Evolutionary conservation across 257 asterid species (phyloP), one percentile per base, ranked within the genome.

Genomic region (Solanum corneliomulleri): DNA sequence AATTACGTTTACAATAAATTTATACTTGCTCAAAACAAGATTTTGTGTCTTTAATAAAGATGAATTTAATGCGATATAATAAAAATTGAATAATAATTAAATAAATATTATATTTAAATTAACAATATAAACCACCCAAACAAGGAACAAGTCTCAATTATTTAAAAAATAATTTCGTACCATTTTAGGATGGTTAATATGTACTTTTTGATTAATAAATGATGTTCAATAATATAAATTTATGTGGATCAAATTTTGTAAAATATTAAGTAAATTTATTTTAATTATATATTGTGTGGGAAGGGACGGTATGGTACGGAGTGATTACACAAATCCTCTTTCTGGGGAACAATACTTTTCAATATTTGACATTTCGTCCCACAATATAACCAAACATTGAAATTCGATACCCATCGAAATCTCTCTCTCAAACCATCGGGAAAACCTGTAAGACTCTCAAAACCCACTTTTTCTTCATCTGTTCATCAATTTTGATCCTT

Each of bases 361-460:
- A 45, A 81, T 49, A 20, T 18, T 47, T 49, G 29, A 49, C 70
- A 81, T 81, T 47, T 81, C 45, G 69, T 20, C 72, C 87, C 81
- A 16, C 37, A 70, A 70, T 15, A 69, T 13, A 85, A 21, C 56
- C 21, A 75, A 85, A 70, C 52, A 33, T 20, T 47, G 84, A 78
- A 78, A 78, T 45, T 70, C 4, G 69, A 71, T 20, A 70, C 37
- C 56, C 83, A 58, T 47, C 69, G 58, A 37, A 70, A 84, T 83
- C 80, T 37, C 77, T 69, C 62, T 41, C n/a, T n/a, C 56, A 83
- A 83, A 35, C 76, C 86, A 39, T 64, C 72, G 52, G 45, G 88
- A 49, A 4, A 49, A 72, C 84, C 88, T 86, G 71, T 71, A 72
- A 52, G 56, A 62, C 74, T 86, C 58, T 45, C 84, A 49, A 86